phyloP scores from a whole-genome alignment of 2,329 filamentous ascomycete species.

The Fusarium scirpi region DNA sequence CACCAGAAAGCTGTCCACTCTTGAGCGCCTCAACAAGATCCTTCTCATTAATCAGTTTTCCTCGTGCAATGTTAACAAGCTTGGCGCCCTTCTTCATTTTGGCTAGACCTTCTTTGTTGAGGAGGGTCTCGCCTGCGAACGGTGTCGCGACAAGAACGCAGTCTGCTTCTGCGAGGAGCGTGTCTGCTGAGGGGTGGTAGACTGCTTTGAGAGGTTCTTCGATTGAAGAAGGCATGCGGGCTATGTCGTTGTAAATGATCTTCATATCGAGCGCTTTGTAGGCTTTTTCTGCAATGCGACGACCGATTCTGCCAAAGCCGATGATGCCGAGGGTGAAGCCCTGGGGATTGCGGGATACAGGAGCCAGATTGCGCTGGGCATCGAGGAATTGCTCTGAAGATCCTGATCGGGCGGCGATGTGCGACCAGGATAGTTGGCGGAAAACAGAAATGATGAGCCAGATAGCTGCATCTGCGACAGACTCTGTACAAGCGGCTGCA shows the following conservation, averaged over 20 bases:
- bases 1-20: slow-evolving; percentile 69
- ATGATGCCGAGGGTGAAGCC: slow-evolving; percentile 46
- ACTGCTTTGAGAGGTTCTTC: slow-evolving; percentile 31
- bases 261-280: slow-evolving; percentile 48
- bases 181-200: slow-evolving; percentile 42
- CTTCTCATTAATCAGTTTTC: slow-evolving; percentile 78
- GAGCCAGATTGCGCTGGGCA: slow-evolving; percentile 42
- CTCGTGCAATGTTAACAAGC: slow-evolving; percentile 78
- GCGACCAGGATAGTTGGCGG: slow-evolving; percentile 45
- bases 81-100: slow-evolving; percentile 79
- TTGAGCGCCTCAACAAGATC: slow-evolving; percentile 75
- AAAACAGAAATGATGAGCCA: slow-evolving; percentile 48
- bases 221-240: slow-evolving; percentile 31
- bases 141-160: slow-evolving; percentile 45
- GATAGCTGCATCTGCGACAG: slow-evolving; percentile 45
- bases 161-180: slow-evolving; percentile 42
- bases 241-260: slow-evolving; percentile 46
- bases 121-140: slow-evolving; percentile 38
- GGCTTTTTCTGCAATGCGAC: slow-evolving; percentile 45
- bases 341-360: slow-evolving; percentile 42
- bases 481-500: slow-evolving; percentile 46
- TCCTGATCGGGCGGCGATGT: slow-evolving; percentile 43
- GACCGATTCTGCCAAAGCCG: slow-evolving; percentile 45
- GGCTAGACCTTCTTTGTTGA: slow-evolving; percentile 67
- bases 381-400: slow-evolving; percentile 44